These are phyloP conservation scores for Xylaria sp. DNA, from an alignment of 2,329 filamentous ascomycete species.

Conservation along the genomic window DNA sequence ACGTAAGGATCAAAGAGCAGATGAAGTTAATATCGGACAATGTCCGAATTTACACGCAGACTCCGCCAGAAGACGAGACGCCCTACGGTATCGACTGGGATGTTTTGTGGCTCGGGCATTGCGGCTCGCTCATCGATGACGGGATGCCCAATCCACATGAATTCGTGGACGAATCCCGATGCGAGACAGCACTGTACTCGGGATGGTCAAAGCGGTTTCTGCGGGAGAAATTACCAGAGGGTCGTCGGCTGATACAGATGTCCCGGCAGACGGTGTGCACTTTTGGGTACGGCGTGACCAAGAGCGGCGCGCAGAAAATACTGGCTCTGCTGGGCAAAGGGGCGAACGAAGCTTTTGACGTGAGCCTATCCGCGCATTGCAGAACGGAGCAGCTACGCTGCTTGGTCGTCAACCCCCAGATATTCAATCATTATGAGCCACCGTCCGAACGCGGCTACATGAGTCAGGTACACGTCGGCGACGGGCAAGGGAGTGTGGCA, in stretches of 20 bases:
- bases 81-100: constrained; percentile 52
- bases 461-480: constrained; percentile 1
- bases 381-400: constrained; percentile 48
- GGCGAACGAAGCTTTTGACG: constrained; percentile 51
- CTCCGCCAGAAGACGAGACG: not conserved
- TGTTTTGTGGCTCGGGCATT: constrained; percentile 54
- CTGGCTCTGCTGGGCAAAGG: constrained; percentile 46
- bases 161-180: constrained; percentile 42
- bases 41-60: constrained; percentile 46
- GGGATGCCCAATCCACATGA: constrained; percentile 28
- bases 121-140: constrained; percentile 46
- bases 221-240: constrained; percentile 36
- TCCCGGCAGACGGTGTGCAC: constrained; percentile 45
- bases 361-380: constrained; percentile 50
- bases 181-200: constrained; percentile 40
- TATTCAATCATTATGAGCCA: not conserved
- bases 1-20: constrained; percentile 50
- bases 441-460: not conserved
- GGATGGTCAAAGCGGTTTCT: constrained; percentile 44
- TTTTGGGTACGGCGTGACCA: constrained; percentile 49
- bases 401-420: constrained; percentile 50
- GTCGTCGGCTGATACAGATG: constrained; percentile 45
- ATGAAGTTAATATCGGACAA: constrained; percentile 48
- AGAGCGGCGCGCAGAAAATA: constrained; percentile 49
- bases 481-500: constrained; percentile 1